phyloP scores from a whole-genome alignment of 2,329 filamentous ascomycete species.

The Calonectria pseudoturangicola region DNA sequence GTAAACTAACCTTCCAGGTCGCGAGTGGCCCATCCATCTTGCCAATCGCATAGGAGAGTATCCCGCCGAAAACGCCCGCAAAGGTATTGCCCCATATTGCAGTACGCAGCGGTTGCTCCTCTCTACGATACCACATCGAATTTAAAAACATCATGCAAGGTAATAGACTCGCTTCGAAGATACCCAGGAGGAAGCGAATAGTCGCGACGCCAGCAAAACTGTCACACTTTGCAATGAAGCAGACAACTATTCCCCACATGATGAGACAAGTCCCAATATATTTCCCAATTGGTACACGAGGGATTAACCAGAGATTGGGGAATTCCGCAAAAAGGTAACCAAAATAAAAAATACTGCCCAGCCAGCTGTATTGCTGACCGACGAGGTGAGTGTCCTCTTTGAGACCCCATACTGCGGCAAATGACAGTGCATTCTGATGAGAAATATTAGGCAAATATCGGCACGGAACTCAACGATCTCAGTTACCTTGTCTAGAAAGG shows the following conservation, averaged over 20 bases:
- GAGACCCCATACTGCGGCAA: conserved; percentile 48
- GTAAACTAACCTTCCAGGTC: conserved; percentile 46
- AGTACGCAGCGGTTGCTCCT: conserved; percentile 57
- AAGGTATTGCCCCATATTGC: conserved; percentile 59
- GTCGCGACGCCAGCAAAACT: conserved; percentile 64
- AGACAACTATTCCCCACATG: conserved; percentile 61
- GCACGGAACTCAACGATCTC: neutral
- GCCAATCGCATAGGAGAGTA: conserved; percentile 56
- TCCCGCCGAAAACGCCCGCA: conserved; percentile 57
- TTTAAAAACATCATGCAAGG: conserved; percentile 69
- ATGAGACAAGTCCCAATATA: conserved; percentile 56
- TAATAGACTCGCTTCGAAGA: conserved; percentile 67
- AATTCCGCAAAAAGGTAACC: conserved; percentile 65
- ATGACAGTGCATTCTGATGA: conserved; percentile 23
- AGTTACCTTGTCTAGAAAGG: conserved; percentile 43
- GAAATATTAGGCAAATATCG: neutral
- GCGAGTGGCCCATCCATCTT: conserved; percentile 52
- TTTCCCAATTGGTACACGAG: conserved; percentile 58
- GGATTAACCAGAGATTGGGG: conserved; percentile 57
- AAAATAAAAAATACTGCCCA: conserved; percentile 71
- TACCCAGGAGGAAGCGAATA: conserved; percentile 65
- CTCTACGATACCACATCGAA: conserved; percentile 58
- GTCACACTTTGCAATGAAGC: conserved; percentile 62
- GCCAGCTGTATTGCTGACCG: conserved; percentile 78
- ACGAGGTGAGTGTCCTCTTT: conserved; percentile 52